Evolutionary conservation across 83 land plant species (phyloP), one percentile per base, ranked within the genome.

Genomic region (Picea abies): DNA sequence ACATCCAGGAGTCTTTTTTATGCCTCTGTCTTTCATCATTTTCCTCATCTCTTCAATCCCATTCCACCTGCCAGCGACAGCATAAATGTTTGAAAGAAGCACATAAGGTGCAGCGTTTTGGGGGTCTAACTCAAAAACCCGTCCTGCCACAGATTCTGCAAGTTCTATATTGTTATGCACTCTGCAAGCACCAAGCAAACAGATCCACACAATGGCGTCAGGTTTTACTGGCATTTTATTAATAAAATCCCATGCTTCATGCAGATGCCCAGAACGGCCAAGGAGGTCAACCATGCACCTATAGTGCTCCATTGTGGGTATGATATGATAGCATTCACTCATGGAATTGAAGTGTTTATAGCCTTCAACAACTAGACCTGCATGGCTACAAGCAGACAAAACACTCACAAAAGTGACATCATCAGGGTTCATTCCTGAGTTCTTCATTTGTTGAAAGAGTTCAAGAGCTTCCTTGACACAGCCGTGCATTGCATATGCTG

Each of bases 401-500:
- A 84, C 41, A 64, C 62, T 66, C 47, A 81, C 9, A 63, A 83
- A 87, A 14, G 86, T 82, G 6, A 79, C 67, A 63, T 60, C 29
- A 75, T 87, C 84, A 60, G 86, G 82, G 26, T 71, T 78, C 79
- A 68, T 52, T 32, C 79, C 81, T 58, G 41, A 6, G 23, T 64
- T 60, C 75, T 44, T n/a, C 95, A 93, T 91, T 79, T 66, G 56
- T 4, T 84, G 79, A 82, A 91, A 89, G 8, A 91, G 61, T 16
- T 71, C 32, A 60, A 80, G 39, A 7, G 95, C 91, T 17, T 22
- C 14, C 2, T 67, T 82, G 26, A 91, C 37, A 79, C 84, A 73
- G 12, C 95, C 90, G 80, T 83, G 82, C 41, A 80, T 82, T 0
- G 79, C 72, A 25, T 86, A 80, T 25, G 87, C 95, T 23, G 95